A percentile compares a stretch with the other conserved stretches of the same genome.
Evolutionary conservation across 2,329 filamentous ascomycete species (phyloP).

Genomic region (Cordyceps tenuipes): DNA sequence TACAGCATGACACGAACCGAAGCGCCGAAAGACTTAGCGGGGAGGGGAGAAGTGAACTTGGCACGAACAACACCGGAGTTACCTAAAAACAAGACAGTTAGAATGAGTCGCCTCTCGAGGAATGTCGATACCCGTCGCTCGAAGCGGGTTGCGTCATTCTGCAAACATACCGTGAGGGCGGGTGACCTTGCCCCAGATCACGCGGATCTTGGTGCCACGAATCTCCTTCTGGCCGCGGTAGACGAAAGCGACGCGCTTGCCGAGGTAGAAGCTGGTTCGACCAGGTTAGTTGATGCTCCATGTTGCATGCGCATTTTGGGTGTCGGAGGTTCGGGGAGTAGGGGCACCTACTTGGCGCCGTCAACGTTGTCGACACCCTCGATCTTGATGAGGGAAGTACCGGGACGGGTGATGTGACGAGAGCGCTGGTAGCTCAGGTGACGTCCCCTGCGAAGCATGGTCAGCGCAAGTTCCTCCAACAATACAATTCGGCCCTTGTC

Average conservation of each 20-base stretch:
- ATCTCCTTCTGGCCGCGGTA: slow-evolving; percentile 94
- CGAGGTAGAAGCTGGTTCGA: slow-evolving; percentile 72
- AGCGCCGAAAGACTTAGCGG: slow-evolving; percentile 92
- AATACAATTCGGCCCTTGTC: not conserved
- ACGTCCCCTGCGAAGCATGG: slow-evolving; percentile 61
- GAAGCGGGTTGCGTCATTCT: not conserved
- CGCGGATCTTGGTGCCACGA: slow-evolving; percentile 94
- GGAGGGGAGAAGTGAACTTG: slow-evolving; percentile 94
- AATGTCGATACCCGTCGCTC: not conserved
- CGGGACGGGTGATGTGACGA: slow-evolving; percentile 84
- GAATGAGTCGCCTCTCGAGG: not conserved
- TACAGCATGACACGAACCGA: slow-evolving; percentile 96
- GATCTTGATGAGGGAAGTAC: slow-evolving; percentile 94
- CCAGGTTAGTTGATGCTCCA: slow-evolving; percentile 17
- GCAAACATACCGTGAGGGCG: slow-evolving; percentile 70
- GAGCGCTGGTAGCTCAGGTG: slow-evolving; percentile 97
- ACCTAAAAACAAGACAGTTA: slow-evolving; percentile 47
- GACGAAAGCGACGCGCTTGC: slow-evolving; percentile 98
- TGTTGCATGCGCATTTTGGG: not conserved
- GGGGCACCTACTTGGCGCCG: slow-evolving; percentile 66
- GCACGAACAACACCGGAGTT: slow-evolving; percentile 97
- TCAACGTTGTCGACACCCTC: slow-evolving; percentile 91
- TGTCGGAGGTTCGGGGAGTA: not conserved
- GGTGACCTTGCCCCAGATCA: slow-evolving; percentile 99
- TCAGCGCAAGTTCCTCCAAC: slow-evolving; percentile 11